phyloP scores from a whole-genome alignment of 2,329 filamentous ascomycete species.

The Alternaria sp. region DNA sequence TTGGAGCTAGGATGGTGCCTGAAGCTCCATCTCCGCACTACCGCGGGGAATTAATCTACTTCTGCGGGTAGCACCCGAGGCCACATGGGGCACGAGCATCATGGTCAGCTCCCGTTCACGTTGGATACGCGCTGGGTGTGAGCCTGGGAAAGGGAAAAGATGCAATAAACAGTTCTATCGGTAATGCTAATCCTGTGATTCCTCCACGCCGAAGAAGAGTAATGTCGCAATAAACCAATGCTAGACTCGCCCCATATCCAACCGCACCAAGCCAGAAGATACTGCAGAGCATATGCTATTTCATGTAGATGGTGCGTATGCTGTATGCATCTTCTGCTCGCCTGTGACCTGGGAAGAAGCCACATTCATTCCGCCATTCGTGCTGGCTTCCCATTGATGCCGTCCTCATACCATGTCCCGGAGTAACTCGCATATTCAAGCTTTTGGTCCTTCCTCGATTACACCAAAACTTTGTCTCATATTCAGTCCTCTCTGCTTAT shows the following conservation, averaged over 20 bases:
- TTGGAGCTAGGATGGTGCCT: conserved; percentile 26
- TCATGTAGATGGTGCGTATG: conserved; percentile 27
- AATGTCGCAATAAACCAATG: conserved; percentile 31
- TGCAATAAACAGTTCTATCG: conserved; percentile 42
- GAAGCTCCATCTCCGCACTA: conserved; percentile 7
- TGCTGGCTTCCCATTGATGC: conserved; percentile 9
- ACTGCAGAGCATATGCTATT: conserved; percentile 27
- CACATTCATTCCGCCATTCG: conserved; percentile 7
- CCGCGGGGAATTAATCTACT: conserved; percentile 22
- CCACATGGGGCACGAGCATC: neutral
- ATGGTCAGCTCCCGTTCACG: neutral
- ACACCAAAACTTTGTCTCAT: conserved; percentile 27
- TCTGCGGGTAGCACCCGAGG: conserved; percentile 18
- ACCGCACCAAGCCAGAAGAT: conserved; percentile 28
- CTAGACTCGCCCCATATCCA: conserved; percentile 26
- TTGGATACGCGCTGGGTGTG: neutral
- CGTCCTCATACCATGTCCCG: conserved; percentile 7
- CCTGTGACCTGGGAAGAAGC: neutral
- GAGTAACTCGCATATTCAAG: conserved; percentile 31
- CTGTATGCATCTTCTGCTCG: conserved; percentile 9
- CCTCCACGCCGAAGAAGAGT: conserved; percentile 43
- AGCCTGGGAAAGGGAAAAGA: conserved; percentile 8
- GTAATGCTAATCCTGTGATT: conserved; percentile 37
- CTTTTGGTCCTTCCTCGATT: conserved; percentile 25
- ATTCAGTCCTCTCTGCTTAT: conserved; percentile 23